phyloP scores from a whole-genome alignment of 2,329 filamentous ascomycete genomes.

The Neurospora sp. region DNA sequence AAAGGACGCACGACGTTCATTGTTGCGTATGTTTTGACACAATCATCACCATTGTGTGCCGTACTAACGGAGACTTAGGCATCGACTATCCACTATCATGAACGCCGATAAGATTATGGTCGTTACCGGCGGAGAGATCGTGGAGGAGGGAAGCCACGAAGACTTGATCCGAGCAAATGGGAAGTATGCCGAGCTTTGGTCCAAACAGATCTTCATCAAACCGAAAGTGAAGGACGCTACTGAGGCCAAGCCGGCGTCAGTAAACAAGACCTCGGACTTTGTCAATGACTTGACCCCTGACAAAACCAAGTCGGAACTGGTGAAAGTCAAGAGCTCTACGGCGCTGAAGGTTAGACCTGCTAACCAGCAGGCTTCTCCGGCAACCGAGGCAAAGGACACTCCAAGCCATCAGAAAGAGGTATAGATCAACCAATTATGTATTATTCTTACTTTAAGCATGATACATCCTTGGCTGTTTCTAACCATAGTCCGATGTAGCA shows the following conservation, averaged over 20 bases:
- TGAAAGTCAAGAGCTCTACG: constrained; percentile 22
- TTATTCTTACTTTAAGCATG: constrained; percentile 10
- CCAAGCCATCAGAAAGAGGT: constrained; percentile 39
- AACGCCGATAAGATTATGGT: constrained; percentile 60
- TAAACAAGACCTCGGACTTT: constrained; percentile 17
- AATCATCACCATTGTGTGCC: neutral
- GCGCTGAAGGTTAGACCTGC: constrained; percentile 4
- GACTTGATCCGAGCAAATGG: constrained; percentile 48
- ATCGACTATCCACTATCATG: constrained; percentile 62
- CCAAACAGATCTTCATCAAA: constrained; percentile 48
- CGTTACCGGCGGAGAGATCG: constrained; percentile 49
- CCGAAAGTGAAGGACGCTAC: constrained; percentile 31
- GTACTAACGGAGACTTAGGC: constrained; percentile 29
- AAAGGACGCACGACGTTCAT: constrained; percentile 56
- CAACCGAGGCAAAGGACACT: constrained; percentile 12
- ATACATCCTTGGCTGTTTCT: constrained; percentile 28
- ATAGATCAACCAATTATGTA: constrained; percentile 30
- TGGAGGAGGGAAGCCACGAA: constrained; percentile 54
- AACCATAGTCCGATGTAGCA: constrained; percentile 33
- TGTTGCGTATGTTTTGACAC: constrained; percentile 43
- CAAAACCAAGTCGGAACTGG: constrained; percentile 25
- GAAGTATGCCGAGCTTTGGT: constrained; percentile 56
- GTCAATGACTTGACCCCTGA: constrained; percentile 30
- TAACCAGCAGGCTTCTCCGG: neutral
- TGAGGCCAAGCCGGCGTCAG: constrained; percentile 10